Percentiles rank a stretch among this genome's conserved stretches.
Conservation (phyloP, 441 rosid genomes). For the Francoa sonchifolia region DNA sequence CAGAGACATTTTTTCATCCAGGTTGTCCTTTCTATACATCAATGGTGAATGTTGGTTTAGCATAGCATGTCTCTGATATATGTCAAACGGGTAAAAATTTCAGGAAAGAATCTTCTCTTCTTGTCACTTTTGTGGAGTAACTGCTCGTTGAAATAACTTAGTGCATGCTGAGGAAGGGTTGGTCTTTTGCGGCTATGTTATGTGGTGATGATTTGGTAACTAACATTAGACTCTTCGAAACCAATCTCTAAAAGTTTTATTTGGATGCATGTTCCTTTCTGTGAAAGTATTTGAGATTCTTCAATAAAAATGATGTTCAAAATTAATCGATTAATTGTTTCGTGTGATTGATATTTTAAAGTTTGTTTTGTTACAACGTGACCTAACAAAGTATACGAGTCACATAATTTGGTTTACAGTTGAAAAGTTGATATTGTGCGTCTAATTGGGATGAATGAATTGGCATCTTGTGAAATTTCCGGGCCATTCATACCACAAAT, state of each 20-base stretch:
- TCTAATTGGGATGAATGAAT: too few relatives aligned
- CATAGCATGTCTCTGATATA: background rate
- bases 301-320: background rate
- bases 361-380: too few relatives aligned
- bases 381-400: too few relatives aligned
- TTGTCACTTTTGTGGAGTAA: conserved; percentile 14
- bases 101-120: conserved; percentile 11
- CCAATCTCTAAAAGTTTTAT: conserved; percentile 7
- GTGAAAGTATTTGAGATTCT: background rate
- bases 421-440: too few relatives aligned
- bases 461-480: too few relatives aligned
- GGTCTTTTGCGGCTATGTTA: conserved; percentile 9
- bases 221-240: conserved; percentile 4
- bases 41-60: background rate
- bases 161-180: conserved; percentile 3
- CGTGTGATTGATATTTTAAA: too few relatives aligned
- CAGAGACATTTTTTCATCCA: too few relatives aligned
- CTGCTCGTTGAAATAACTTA: conserved; percentile 18
- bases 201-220: conserved; percentile 5
- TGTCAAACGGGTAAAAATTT: too few relatives aligned
- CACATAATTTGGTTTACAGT: too few relatives aligned
- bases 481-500: too few relatives aligned
- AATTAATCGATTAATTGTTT: background rate
- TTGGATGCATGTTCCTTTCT: background rate
- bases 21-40: too few relatives aligned